phyloP scores from a whole-genome alignment of 768 basidiomycete genomes.

The Kwoniella pini region DNA sequence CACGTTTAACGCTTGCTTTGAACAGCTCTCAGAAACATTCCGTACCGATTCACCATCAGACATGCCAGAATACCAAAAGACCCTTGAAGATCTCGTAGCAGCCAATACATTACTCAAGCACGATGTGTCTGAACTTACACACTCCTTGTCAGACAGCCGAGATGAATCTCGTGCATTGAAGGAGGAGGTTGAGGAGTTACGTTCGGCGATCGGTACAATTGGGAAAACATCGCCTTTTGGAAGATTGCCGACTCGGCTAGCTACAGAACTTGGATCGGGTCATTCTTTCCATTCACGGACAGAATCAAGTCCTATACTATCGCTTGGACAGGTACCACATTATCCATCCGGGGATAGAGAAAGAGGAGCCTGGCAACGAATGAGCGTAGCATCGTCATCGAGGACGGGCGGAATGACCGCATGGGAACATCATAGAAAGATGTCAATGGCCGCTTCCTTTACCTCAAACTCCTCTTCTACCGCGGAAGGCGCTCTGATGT shows the following conservation, averaged over 20 bases:
- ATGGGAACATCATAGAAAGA: slow-evolving; percentile 45
- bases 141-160: slow-evolving; percentile 69
- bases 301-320: slow-evolving; percentile 35
- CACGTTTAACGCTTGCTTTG: no score
- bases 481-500: slow-evolving; percentile 21
- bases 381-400: slow-evolving; percentile 27
- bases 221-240: slow-evolving; percentile 28
- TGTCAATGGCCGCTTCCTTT: slow-evolving; percentile 39
- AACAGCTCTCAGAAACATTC: slow-evolving; percentile 45
- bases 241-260: slow-evolving; percentile 20
- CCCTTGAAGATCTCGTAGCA: slow-evolving; percentile 79
- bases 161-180: slow-evolving; percentile 72
- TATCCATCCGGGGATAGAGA: slow-evolving; percentile 26
- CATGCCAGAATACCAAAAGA: slow-evolving; percentile 52
- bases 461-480: slow-evolving; percentile 31
- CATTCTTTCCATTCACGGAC: slow-evolving; percentile 34
- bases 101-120: slow-evolving; percentile 80
- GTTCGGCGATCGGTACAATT: slow-evolving; percentile 57
- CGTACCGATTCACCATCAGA: slow-evolving; percentile 32
- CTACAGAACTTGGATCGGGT: slow-evolving; percentile 26
- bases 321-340: background rate
- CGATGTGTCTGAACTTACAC: slow-evolving; percentile 77
- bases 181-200: slow-evolving; percentile 74
- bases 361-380: slow-evolving; percentile 24
- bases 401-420: slow-evolving; percentile 27